phyloP scores from a whole-genome alignment of 73 alveolate genomes.

The Urostyla sp. region DNA sequence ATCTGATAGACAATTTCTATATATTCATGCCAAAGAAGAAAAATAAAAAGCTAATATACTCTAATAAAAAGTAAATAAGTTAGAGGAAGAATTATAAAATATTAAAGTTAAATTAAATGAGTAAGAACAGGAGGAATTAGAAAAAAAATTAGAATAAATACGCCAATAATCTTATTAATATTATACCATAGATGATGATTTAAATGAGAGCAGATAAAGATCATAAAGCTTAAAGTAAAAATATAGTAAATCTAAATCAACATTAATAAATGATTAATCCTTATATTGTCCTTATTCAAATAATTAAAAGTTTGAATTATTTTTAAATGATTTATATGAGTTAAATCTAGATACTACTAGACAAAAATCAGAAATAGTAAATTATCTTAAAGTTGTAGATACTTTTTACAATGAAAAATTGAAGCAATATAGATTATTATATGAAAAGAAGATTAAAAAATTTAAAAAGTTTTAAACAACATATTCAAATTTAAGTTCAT shows the following conservation, averaged over 20 bases:
- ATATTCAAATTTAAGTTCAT: no score
- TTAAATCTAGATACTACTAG: background rate
- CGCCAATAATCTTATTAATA: background rate
- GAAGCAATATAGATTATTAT: background rate
- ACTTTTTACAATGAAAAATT: constrained; percentile 50
- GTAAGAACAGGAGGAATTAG: constrained; percentile 26
- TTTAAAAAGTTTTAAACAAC: no score
- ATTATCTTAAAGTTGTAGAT: constrained; percentile 56
- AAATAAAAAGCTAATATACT: constrained; percentile 3
- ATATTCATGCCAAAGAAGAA: constrained; percentile 37
- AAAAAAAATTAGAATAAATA: no score
- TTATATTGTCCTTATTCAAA: constrained; percentile 20
- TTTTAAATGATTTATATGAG: background rate
- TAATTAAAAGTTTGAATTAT: constrained; percentile 35
- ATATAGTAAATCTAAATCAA: background rate
- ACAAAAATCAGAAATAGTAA: constrained; percentile 33
- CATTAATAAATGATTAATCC: no score
- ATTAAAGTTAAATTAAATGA: no score
- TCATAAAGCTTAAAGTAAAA: background rate
- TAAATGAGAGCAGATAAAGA: background rate
- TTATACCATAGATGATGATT: background rate
- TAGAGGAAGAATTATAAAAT: constrained; percentile 10
- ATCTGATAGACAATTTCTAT: constrained; percentile 30
- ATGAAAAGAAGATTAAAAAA: constrained; percentile 36
- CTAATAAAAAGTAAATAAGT: background rate